A percentile compares a stretch with the other conserved stretches of the same genome.
These are phyloP conservation scores for Talaromyces islandicus DNA, from an alignment of 2,329 filamentous ascomycete species.

Conservation along the genomic window DNA sequence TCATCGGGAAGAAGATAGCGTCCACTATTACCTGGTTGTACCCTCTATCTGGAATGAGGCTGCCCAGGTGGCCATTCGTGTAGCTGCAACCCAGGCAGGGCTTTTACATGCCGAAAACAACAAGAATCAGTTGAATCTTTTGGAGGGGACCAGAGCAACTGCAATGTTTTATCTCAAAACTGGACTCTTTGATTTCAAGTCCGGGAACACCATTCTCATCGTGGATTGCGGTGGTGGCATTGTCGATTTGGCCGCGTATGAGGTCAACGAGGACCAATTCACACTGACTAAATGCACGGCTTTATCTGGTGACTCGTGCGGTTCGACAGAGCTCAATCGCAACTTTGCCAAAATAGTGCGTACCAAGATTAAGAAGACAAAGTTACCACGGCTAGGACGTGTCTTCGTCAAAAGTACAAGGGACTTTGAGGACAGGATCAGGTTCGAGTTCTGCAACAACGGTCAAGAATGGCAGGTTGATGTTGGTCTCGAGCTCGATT, in stretches of 20 bases:
- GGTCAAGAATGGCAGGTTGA: conserved; percentile 98
- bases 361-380: conserved; percentile 98
- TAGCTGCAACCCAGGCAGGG: conserved; percentile 91
- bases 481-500: conserved; percentile 96
- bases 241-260: conserved; percentile 96
- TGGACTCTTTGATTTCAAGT: conserved; percentile 87
- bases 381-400: conserved; percentile 88
- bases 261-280: conserved; percentile 95
- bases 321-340: conserved; percentile 89
- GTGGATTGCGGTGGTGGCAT: conserved; percentile 97
- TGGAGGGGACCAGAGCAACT: conserved; percentile 93
- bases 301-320: conserved; percentile 92
- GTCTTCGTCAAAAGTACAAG: conserved; percentile 99
- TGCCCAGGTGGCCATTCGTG: conserved; percentile 90
- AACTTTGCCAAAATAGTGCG: conserved; percentile 97
- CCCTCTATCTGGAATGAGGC: conserved; percentile 99
- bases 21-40: conserved; percentile 96
- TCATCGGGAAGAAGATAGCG: conserved; percentile 95
- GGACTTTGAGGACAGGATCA: conserved; percentile 99
- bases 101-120: conserved; percentile 97
- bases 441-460: conserved; percentile 98
- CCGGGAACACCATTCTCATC: conserved; percentile 91
- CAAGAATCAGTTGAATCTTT: conserved; percentile 75
- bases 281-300: conserved; percentile 95
- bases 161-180: conserved; percentile 98